Evolutionary conservation across 2,329 filamentous ascomycete genomes (phyloP).

Genomic region (Pseudonectria buxi): DNA sequence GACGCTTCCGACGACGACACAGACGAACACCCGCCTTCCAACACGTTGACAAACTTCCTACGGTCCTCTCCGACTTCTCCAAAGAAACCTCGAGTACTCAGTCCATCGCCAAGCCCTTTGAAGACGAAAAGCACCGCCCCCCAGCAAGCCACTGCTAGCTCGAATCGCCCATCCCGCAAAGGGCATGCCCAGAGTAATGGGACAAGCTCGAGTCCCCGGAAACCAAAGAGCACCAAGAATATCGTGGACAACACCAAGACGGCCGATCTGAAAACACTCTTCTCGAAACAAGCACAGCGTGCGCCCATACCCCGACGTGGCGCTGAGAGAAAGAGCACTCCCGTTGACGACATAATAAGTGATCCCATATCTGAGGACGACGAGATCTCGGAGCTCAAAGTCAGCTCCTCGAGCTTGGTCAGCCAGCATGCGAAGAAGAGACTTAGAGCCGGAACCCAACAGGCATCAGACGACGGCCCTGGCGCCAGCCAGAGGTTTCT

Average conservation of each 20-base stretch:
- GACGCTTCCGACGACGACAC: constrained; percentile 41
- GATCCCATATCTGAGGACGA: constrained; percentile 57
- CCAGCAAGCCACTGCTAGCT: constrained; percentile 12
- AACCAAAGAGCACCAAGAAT: constrained; percentile 32
- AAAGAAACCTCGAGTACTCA: constrained; percentile 23
- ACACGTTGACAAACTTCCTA: constrained; percentile 48
- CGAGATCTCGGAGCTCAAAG: constrained; percentile 44
- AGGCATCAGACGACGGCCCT: constrained; percentile 14
- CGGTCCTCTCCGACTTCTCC: constrained; percentile 44
- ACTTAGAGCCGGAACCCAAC: constrained; percentile 31
- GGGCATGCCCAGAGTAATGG: constrained; percentile 22
- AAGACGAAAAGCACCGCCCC: constrained; percentile 23
- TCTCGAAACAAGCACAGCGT: constrained; percentile 54
- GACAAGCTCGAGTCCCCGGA: constrained; percentile 31
- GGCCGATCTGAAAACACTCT: constrained; percentile 51
- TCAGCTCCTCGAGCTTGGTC: constrained; percentile 47
- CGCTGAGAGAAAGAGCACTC: constrained; percentile 21
- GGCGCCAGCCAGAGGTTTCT: constrained; percentile 47
- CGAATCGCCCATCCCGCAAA: constrained; percentile 19
- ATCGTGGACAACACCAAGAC: constrained; percentile 45
- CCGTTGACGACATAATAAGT: constrained; percentile 44
- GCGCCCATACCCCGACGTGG: constrained; percentile 29
- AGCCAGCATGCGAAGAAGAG: constrained; percentile 50
- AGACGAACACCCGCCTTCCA: constrained; percentile 35
- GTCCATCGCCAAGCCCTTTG: constrained; percentile 35